Evolutionary conservation across 257 asterid genomes (phyloP), one percentile per base, ranked within the genome.

Genomic region (Solanum bulbocastanum): DNA sequence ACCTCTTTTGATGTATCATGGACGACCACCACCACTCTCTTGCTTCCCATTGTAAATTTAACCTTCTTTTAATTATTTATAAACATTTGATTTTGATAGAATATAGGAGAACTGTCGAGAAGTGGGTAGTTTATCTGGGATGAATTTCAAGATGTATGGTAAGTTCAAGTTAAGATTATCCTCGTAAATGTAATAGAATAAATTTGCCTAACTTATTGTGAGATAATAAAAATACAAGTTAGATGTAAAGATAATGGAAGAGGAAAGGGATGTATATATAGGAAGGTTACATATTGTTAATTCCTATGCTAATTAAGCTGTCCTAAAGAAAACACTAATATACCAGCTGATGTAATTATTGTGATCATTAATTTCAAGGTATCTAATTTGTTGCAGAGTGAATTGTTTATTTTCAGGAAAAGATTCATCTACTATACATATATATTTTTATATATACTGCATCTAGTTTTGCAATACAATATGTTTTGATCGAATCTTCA

Each of bases 11-110:
- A 75, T 58, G 92, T 87, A 88, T 90, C 92, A 87, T 88, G 91
- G 6, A 92, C 88, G 87, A 93, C 91, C 83, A 91, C 87, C 86
- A 91, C 87, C 87, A 92, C 90, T 82, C 87, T 92, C 92, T 91
- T 85, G 27, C 52, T 75, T 73, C 89, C 92, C 89, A 88, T 69
- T 35, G n/a, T 11, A 49, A 79, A 25, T 7, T 76, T 44, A 56
- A 15, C 8, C 8, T 14, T 65, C 25, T 3, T 32, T 40, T 16
- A 4, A 22, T 4, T 27, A 56, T 6, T 23, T 30, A 8, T 20
- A 22, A 2, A 6, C 39, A 3, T 5, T 42, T 10, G 7, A 2
- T 3, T 40, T 36, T 23, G 0, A 4, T 27, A 22, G 1, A 84
- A 37, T 23, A 13, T 30, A 11, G 6, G 2, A 18, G 30, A 62